Evolutionary conservation across 345 rosid genomes (phyloP).

Genomic region (Pistacia vera): DNA sequence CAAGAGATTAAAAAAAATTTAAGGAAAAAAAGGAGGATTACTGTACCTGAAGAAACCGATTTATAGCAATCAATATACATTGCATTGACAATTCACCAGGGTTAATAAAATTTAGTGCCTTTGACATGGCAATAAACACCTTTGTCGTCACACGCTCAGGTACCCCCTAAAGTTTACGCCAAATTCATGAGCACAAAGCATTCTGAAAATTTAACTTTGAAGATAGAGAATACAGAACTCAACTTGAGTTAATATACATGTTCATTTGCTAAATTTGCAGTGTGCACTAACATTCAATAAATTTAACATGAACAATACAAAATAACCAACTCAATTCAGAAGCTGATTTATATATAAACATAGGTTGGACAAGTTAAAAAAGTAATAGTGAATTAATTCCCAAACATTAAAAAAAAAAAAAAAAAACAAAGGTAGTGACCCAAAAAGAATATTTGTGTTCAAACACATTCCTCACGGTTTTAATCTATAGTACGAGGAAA

Average conservation of each 20-base stretch:
- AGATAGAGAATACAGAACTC: not conserved
- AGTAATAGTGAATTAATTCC: no score
- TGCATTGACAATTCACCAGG: constrained; percentile 98
- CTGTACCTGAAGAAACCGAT: constrained; percentile 91
- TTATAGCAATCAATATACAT: constrained; percentile 86
- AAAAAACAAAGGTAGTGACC: no score
- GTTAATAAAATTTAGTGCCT: constrained; percentile 92
- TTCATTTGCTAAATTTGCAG: not conserved
- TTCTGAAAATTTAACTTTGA: constrained; percentile 7
- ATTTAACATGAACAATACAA: not conserved
- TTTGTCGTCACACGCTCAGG: constrained; percentile 90
- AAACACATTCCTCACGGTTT: no score
- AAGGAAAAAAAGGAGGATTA: not conserved
- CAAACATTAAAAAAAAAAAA: no score
- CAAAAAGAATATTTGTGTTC: no score
- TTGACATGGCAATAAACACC: constrained; percentile 98
- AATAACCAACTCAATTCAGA: not conserved
- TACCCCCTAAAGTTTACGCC: constrained; percentile 53
- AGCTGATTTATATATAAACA: not conserved
- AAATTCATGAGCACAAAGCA: constrained; percentile 1
- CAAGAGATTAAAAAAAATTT: not conserved
- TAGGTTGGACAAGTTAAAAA: not conserved
- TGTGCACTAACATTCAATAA: constrained; percentile 3
- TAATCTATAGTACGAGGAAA: not conserved
- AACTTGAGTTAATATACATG: not conserved